phyloP scores from a whole-genome alignment of 805 yeast species.

The Ogataea philodendri region DNA sequence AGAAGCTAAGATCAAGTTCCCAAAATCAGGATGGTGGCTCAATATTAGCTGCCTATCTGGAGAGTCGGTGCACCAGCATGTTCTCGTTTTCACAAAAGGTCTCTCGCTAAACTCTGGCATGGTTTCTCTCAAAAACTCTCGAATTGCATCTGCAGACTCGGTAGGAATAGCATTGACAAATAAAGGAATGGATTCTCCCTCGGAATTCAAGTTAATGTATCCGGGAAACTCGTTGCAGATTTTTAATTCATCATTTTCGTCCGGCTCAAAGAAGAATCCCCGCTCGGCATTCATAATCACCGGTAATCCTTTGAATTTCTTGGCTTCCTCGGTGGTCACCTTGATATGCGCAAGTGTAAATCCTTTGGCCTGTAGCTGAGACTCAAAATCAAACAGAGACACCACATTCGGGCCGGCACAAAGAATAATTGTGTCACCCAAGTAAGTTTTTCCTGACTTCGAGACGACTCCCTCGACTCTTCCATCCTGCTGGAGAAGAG shows the following conservation, averaged over 20 bases:
- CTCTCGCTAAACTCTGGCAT: constrained; percentile 38
- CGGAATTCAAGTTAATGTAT: constrained; percentile 21
- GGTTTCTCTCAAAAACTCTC: constrained; percentile 25
- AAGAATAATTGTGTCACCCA: constrained; percentile 34
- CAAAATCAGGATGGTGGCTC: constrained; percentile 21
- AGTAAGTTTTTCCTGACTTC: constrained; percentile 28
- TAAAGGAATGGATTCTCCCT: constrained; percentile 25
- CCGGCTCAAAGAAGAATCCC: constrained; percentile 50
- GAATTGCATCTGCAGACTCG: constrained; percentile 21
- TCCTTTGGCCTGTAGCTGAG: constrained; percentile 38
- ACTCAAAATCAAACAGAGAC: constrained; percentile 30
- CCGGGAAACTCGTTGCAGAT: constrained; percentile 33
- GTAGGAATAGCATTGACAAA: constrained; percentile 34
- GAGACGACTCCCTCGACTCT: constrained; percentile 13
- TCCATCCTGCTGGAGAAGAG: constrained; percentile 8
- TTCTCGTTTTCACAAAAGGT: constrained; percentile 18
- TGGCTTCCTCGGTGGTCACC: constrained; percentile 36
- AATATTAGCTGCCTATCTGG: constrained; percentile 26
- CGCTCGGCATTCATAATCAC: constrained; percentile 40
- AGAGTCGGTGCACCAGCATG: constrained; percentile 32
- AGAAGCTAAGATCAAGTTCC: constrained; percentile 21
- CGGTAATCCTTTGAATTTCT: constrained; percentile 37
- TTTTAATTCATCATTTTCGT: constrained; percentile 36
- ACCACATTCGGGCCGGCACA: constrained; percentile 40
- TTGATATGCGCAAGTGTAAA: constrained; percentile 38